phyloP scores from a whole-genome alignment of 805 yeast genomes.

The Saccharomycopsis sp. region DNA sequence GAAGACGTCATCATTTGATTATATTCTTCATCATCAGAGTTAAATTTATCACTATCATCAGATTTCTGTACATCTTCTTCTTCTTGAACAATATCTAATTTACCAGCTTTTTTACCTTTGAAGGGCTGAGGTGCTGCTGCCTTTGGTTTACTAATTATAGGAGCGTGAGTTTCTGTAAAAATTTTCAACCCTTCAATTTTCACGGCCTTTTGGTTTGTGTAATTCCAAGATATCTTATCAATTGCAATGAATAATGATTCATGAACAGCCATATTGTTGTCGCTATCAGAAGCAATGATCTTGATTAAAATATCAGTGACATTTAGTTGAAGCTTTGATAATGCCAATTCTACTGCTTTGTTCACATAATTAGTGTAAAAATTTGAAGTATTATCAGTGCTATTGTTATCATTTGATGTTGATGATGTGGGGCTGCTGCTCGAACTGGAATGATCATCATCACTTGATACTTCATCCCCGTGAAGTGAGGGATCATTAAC shows the following conservation, averaged over 20 bases:
- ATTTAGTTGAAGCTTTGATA: constrained; percentile 51
- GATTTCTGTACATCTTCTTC: constrained; percentile 25
- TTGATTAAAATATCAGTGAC: constrained; percentile 41
- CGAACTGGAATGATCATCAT: constrained; percentile 23
- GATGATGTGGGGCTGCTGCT: constrained; percentile 24
- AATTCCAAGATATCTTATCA: constrained; percentile 30
- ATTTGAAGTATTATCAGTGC: neutral
- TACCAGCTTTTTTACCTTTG: constrained; percentile 16
- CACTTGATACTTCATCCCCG: constrained; percentile 12
- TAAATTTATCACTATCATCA: constrained; percentile 30
- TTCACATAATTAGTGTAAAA: constrained; percentile 26
- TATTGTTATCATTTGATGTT: constrained; percentile 33
- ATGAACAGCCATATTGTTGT: neutral
- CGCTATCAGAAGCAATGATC: constrained; percentile 38
- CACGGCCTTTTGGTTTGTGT: constrained; percentile 42
- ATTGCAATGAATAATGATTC: constrained; percentile 25
- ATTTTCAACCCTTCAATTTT: constrained; percentile 32
- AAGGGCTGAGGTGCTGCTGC: constrained; percentile 1
- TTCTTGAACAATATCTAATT: constrained; percentile 25
- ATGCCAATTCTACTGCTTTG: constrained; percentile 59
- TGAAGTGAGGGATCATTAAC: constrained; percentile 26
- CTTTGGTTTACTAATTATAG: neutral
- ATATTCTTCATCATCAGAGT: constrained; percentile 23
- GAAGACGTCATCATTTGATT: constrained; percentile 30
- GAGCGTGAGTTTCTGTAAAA: constrained; percentile 30